Evolutionary conservation across 768 basidiomycete genomes (phyloP), one percentile per base, ranked within the genome.

Genomic region (Lactifluus subvellereus): DNA sequence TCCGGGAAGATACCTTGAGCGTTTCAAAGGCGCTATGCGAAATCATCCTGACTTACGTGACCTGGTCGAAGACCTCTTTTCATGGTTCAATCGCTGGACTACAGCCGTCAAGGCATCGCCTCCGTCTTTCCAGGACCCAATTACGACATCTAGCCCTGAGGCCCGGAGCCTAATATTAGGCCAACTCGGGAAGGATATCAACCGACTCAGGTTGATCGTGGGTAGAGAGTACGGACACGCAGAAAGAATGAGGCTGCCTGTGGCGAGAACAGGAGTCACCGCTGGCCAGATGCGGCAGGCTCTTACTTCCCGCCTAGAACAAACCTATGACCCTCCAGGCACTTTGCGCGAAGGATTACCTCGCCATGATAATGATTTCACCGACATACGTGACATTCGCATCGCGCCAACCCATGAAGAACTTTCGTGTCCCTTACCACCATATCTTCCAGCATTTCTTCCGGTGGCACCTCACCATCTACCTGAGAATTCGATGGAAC

Each of bases 401-500:
- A 79, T 89, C 53, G 82, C 84, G 0, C 89, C 89, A 0, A 90
- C 89, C 0, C 79, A 87, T 51, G 72, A 78, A 7, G 89, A 91
- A 68, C 77, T 91, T 8, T 70, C 80, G 54, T 82, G 74, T 18
- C 71, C 69, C 0, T 20, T 73, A 10, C 68, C 74, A 1, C 83
- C 87, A 0, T 89, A 81, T 68, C 72, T 91, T 0, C 89, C 89
- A 0, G 82, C 78, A 0, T 85, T 81, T 65, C 69, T 86, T 0
- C 78, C 74, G 20, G 77, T 75, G 3, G 87, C 85, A 0, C 87
- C 86, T 0, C 87, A 88, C 69, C 86, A 79, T 55, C 78, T 79
- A 7, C 81, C 81, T 0, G 63, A 72, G 1, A 77, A 78, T 13
- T 82, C 82, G 33, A 88, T 90, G 82, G 79, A 86, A 59, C 76